Evolutionary conservation across 2,329 filamentous ascomycete species (phyloP).

Genomic region (Alternaria postmessia): DNA sequence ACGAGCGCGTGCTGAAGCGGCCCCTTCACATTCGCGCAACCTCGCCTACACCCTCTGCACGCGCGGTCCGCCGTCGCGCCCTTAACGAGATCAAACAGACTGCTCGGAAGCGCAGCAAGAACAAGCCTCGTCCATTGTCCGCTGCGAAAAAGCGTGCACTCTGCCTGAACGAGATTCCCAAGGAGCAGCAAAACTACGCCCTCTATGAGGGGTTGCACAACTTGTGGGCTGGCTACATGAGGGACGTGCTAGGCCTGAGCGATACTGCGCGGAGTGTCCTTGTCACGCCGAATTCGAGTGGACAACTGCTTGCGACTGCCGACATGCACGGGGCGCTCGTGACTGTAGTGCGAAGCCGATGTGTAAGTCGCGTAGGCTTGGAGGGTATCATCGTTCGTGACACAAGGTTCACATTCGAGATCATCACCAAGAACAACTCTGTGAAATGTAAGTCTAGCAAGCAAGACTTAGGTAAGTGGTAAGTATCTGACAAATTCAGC

Average conservation of each 20-base stretch:
- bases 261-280: conserved; percentile 50
- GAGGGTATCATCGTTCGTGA: conserved; percentile 89
- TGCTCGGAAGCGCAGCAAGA: conserved; percentile 46
- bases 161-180: conserved; percentile 77
- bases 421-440: conserved; percentile 75
- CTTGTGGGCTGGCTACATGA: conserved; percentile 86
- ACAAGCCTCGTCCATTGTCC: conserved; percentile 74
- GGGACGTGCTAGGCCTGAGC: conserved; percentile 76
- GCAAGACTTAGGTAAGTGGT: conserved; percentile 19
- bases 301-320: conserved; percentile 77
- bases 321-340: conserved; percentile 90
- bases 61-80: conserved; percentile 57
- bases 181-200: conserved; percentile 72
- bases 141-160: conserved; percentile 78
- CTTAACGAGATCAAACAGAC: conserved; percentile 56
- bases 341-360: conserved; percentile 82
- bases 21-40: conserved; percentile 80
- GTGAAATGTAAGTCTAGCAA: conserved; percentile 66
- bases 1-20: conserved; percentile 83
- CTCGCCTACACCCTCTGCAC: conserved; percentile 67
- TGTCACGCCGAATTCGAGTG: conserved; percentile 68
- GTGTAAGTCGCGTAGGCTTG: conserved; percentile 81
- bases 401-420: conserved; percentile 83
- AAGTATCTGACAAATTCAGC: conserved; percentile 50
- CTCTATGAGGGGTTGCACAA: conserved; percentile 79